Base-by-base conservation (phyloP, 768 basidiomycete genomes). In the Tubosaeta brunneosetosa region DNA sequence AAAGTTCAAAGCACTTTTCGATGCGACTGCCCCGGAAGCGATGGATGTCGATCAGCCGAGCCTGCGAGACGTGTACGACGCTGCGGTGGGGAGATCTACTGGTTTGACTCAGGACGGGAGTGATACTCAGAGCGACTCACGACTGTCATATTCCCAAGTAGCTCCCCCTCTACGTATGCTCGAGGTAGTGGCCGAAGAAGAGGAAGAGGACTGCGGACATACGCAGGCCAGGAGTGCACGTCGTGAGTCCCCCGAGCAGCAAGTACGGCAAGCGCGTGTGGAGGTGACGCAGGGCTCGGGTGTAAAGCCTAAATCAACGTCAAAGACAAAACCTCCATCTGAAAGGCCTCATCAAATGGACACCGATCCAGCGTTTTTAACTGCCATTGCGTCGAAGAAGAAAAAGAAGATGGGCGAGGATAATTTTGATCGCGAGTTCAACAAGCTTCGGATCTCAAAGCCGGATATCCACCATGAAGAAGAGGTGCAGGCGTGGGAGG, bases 341-440 rank as follows among this genome's bases (percentile, higher is more conserved):
- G 8, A 53, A 17, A 44, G 38, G 29, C 29, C 29, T 22, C 51
- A 55, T 22, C 41, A 36, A 4, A 38, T 70, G 1, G 88, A 91
- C 61, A 81, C 72, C n/a, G 88, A 90, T 57, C 72, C 71, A 1
- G 79, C 75, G 0, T 89, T 90, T 63, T 71, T 90, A 27, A 84
- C 82, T 53, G 88, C 88, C 0, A 72, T 91, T 26, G 86, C 88
- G 9, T 86, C 86, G 1, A 85, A 73, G 19, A 89, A 87, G 61
- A 75, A 77, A 17, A 84, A 82, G 1, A 84, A 77, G 61, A 57
- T 69, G 57, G 57, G 69, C 2, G 86, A 87, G 62, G 85, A 88
- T 60, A 73, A 74, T 4, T 88, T 88, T 54, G 88, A 91, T 68
- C 77, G 84, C 16, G 88, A 91, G 52, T 91, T 91, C 61, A 88